Evolutionary conservation across 371 early-diverging fungal genomes (phyloP).

Genomic region (Apophysomyces ossiformis): DNA sequence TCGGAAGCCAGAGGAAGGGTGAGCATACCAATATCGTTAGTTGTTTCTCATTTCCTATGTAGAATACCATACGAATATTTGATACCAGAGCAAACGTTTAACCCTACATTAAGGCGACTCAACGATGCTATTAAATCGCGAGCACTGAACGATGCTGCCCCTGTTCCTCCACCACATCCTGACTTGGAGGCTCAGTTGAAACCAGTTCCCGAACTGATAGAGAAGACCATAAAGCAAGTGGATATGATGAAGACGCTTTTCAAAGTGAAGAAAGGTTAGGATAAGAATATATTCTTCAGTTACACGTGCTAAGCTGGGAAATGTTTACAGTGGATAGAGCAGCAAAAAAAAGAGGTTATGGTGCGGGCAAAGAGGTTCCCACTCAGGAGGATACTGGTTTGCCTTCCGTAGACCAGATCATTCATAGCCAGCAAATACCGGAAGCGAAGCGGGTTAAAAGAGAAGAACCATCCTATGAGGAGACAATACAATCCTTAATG

Average conservation of each 20-base stretch:
- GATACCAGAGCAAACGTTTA: constrained; percentile 54
- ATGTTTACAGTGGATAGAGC: constrained; percentile 27
- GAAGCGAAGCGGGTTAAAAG: constrained; percentile 18
- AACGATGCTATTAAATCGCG: constrained; percentile 61
- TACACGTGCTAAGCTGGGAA: not conserved
- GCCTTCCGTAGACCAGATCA: constrained; percentile 15
- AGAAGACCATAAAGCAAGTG: constrained; percentile 35
- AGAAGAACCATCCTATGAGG: constrained; percentile 12
- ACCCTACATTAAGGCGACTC: constrained; percentile 63
- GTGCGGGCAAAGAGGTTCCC: constrained; percentile 24
- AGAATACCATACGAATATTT: constrained; percentile 37
- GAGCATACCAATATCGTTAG: not conserved
- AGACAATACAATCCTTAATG: constrained; percentile 14
- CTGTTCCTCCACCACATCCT: constrained; percentile 58
- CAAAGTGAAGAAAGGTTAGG: constrained; percentile 53
- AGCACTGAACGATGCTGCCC: constrained; percentile 54
- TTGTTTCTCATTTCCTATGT: constrained; percentile 15
- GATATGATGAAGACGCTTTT: constrained; percentile 48
- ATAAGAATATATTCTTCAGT: not conserved
- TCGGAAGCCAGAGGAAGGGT: constrained; percentile 10
- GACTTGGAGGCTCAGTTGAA: constrained; percentile 42
- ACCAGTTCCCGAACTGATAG: constrained; percentile 43
- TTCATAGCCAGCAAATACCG: constrained; percentile 19
- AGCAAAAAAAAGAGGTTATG: constrained; percentile 33
- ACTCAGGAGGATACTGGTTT: constrained; percentile 16